Base-by-base conservation (phyloP, 1,139 yeast species). In the Nadsonia starkeyi-henricii region DNA sequence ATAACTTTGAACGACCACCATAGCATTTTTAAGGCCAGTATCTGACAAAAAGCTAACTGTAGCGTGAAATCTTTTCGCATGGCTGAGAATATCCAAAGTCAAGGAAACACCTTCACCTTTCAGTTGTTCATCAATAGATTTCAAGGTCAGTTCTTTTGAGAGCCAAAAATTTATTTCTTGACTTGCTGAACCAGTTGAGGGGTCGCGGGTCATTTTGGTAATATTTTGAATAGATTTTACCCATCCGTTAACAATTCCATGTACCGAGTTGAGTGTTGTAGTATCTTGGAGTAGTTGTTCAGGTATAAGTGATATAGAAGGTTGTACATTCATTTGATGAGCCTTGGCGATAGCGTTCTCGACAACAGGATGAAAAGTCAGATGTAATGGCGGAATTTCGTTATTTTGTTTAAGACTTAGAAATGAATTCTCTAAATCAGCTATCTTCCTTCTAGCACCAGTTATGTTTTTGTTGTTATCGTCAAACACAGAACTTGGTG, bases 151-250 rank as follows among this genome's bases (percentile, higher is more conserved):
- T 57, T 85, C 93, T 70, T 85, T 71, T 0, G 86, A 76, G 20
- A 70, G 68, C 96, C 97, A 89, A 57, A 85, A 89, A 48, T 73
- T 77, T 13, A 83, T 72, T 58, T 89, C 96, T 48, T 84, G 91
- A 1, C 68, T 57, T 0, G 88, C 77, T 0, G 75, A 68, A 0
- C 85, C 88, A 44, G 75, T 78, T 2, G 46, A 39, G 0, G 85
- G 78, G 36, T 73, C 73, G 3, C 73, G 63, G 26, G 71, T 62
- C 43, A 81, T 61, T 36, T 68, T 67, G 0, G 89, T 75, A 8
- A 85, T 66, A 1, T 71, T 64, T 54, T 79, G 85, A 13, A 81
- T 76, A 43, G 77, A 75, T 52, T 71, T 74, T 21, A 81, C 76
- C 96, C 96, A 88, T 12, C 69, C 70, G 56, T 84, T 84, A 3